Evolutionary conservation across 306 rosid species (phyloP), one percentile per base, ranked within the genome.

Genomic region (Castanea crenata): DNA sequence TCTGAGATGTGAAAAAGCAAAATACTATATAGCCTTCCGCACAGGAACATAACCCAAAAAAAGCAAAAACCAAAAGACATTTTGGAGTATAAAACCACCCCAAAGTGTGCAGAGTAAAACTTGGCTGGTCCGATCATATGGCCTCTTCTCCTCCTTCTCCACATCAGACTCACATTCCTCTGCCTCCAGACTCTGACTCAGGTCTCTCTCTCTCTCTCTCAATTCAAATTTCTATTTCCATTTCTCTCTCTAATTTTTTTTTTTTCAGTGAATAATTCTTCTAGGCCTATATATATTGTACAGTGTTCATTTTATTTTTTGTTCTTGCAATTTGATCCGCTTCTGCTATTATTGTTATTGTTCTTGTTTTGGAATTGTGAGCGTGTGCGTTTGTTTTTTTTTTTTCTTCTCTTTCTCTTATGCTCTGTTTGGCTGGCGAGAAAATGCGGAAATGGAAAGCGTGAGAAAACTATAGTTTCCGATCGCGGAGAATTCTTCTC

Each of bases 51-150:
- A 12, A 10, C 54, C 13, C 54, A 1, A 59, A 59, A 2, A 57
- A 58, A 21, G 4, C 23, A 23, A 21, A 58, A 10, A 3, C 27
- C 25, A 7, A 67, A 67, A 31, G 16, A 13, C 10, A 15, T 14
- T 5, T 32, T 3, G 21, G 2, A 3, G 58, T 56, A 55, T 74
- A 55, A 38, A 20, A 34, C 2, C 56, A 21, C 56, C 16, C 52
- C 27, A 19, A 62, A 67, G 64, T 63, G 49, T 76, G 84, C 12
- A 49, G 54, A 49, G 54, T 49, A 49, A 49, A 49, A 49, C 51
- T 73, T 79, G 80, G 83, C 81, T 74, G 87, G 78, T 83, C 83
- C 78, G 89, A 82, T 88, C 87, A 77, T 82, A 90, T 90, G 94
- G 92, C 91, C 25, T 83, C 89, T 54, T 41, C 83, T 75, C 72